A percentile compares a stretch with the other conserved stretches of the same genome.
Evolutionary conservation across 352 stramenopile genomes (phyloP).

Genomic region (Pythium brassicae): DNA sequence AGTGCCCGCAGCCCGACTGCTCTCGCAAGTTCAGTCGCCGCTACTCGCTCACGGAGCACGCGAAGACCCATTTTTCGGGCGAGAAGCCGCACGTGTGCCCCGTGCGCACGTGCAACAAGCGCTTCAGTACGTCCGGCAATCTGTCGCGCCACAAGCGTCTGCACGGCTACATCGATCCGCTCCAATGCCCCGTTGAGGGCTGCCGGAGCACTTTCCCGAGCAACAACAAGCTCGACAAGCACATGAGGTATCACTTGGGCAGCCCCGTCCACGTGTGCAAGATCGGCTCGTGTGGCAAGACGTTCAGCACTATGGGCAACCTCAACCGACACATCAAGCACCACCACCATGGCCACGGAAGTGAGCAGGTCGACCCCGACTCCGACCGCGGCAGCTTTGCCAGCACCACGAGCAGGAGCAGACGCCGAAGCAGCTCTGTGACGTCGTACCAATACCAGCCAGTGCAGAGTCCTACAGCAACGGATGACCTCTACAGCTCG

Average conservation of each 20-base stretch:
- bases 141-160: constrained; percentile 51
- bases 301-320: constrained; percentile 55
- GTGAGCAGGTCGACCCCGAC: background rate
- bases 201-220: constrained; percentile 37
- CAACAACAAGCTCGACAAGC: constrained; percentile 41
- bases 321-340: constrained; percentile 46
- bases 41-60: constrained; percentile 36
- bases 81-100: constrained; percentile 49
- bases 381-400: constrained; percentile 1
- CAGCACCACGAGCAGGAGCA: background rate
- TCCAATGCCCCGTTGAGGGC: constrained; percentile 28
- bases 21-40: constrained; percentile 1
- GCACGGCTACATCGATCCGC: constrained; percentile 36
- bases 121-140: constrained; percentile 54
- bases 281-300: constrained; percentile 44
- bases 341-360: constrained; percentile 25
- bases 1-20: background rate
- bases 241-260: constrained; percentile 45
- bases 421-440: background rate
- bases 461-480: constrained; percentile 8
- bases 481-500: constrained; percentile 5
- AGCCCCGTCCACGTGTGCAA: constrained; percentile 38
- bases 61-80: constrained; percentile 39
- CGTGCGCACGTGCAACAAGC: constrained; percentile 30
- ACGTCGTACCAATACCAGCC: background rate